Evolutionary conservation across 2,329 filamentous ascomycete species (phyloP).

Genomic region (Epichloe sp.): DNA sequence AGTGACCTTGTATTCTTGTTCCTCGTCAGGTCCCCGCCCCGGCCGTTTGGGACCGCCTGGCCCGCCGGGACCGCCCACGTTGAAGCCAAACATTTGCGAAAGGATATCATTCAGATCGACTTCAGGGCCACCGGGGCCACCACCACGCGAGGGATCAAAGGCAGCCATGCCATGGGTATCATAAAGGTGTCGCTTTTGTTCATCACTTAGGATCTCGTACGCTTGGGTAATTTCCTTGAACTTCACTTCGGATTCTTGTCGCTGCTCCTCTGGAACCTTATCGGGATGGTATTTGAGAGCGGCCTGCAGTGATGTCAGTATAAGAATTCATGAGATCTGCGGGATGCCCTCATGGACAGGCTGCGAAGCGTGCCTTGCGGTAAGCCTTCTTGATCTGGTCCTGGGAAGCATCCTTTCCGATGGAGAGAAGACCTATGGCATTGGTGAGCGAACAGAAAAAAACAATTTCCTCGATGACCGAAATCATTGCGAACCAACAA

Average conservation of each 20-base stretch:
- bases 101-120: constrained; percentile 87
- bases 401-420: constrained; percentile 57
- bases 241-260: constrained; percentile 72
- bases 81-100: constrained; percentile 80
- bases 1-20: constrained; percentile 81
- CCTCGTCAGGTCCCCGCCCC: constrained; percentile 66
- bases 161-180: constrained; percentile 92
- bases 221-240: constrained; percentile 92
- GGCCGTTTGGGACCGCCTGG: constrained; percentile 45
- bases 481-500: too few species aligned
- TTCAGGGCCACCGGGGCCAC: constrained; percentile 53
- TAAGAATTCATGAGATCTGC: constrained; percentile 1
- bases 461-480: background rate
- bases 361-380: constrained; percentile 59
- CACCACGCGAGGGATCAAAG: constrained; percentile 64
- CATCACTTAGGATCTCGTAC: constrained; percentile 95
- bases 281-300: constrained; percentile 86
- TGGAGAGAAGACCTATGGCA: constrained; percentile 59
- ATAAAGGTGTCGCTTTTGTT: constrained; percentile 84
- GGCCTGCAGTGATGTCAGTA: constrained; percentile 38
- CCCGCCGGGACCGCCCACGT: constrained; percentile 44
- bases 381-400: constrained; percentile 92
- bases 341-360: background rate
- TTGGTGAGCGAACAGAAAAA: background rate
- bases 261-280: constrained; percentile 79